These are phyloP conservation scores for Flammula alnicola DNA, from an alignment of 1,284 basidiomycete species.

Conservation along the genomic window DNA sequence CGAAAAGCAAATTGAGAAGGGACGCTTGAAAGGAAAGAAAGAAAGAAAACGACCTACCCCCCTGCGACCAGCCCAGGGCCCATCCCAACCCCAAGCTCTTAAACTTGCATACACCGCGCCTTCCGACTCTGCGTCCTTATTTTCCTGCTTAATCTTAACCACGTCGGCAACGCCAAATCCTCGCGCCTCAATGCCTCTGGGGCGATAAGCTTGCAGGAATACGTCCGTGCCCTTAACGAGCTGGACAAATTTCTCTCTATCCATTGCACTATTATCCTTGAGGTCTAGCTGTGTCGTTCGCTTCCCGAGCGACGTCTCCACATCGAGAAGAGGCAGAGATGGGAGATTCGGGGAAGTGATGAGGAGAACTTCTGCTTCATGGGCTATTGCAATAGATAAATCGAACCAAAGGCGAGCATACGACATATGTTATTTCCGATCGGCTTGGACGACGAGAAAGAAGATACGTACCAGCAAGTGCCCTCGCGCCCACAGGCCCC, in stretches of 20 bases:
- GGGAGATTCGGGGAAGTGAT: conserved; percentile 64
- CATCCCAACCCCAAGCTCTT: conserved; percentile 63
- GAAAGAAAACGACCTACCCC: conserved; percentile 44
- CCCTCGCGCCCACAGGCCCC: conserved; percentile 59
- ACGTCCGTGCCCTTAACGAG: conserved; percentile 57
- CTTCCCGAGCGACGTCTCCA: conserved; percentile 70
- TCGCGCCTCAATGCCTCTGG: conserved; percentile 52
- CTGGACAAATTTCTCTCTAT: conserved; percentile 37
- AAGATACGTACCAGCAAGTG: conserved; percentile 51
- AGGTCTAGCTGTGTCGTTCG: conserved; percentile 68
- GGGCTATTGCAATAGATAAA: conserved; percentile 38
- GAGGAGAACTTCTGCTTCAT: conserved; percentile 65
- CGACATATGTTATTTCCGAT: no score
- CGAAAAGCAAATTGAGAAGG: not conserved
- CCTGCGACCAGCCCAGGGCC: conserved; percentile 59
- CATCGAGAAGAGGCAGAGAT: conserved; percentile 55
- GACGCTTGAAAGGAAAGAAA: not conserved
- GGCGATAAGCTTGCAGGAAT: conserved; percentile 71
- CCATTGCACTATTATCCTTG: conserved; percentile 32
- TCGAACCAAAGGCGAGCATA: not conserved
- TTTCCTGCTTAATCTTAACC: conserved; percentile 39
- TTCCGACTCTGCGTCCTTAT: no score
- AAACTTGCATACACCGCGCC: conserved; percentile 65
- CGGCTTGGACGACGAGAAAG: no score
- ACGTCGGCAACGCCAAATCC: conserved; percentile 55